Evolutionary conservation across 768 basidiomycete species (phyloP), one percentile per base, ranked within the genome.

Genomic region (Terana coerulea): DNA sequence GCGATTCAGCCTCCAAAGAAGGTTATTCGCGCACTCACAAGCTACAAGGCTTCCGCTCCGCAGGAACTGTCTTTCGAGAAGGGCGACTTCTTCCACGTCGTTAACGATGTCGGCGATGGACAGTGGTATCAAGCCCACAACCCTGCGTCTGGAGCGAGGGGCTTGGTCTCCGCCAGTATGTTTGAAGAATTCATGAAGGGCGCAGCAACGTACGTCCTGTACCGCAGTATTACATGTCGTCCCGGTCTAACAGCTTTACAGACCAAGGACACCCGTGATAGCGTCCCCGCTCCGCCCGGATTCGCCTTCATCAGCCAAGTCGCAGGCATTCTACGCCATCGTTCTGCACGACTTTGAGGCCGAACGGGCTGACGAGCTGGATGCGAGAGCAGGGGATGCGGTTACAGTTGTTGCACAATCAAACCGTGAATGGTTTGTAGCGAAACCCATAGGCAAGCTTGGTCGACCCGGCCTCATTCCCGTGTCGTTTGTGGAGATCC

Each of bases 361-460:
- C n/a, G 97, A 99, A 68, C 81, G 97, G 39, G 80, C 91, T 3
- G 97, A 99, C 65, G 97, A 99, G 64, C 83, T 99, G 40, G 95
- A 95, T 54, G 95, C 95, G 1, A 93, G 88, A 62, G 81, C 86
- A 0, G 95, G 95, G 30, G 97, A 99, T 62, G 79, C 91, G 7
- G 91, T 99, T 64, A 89, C 95, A 15, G 92, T 99, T 54, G 97
- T 98, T 51, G 97, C 97, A 0, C 97, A 98, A 68, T 98, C 95
- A n/a, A 99, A 98, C 64, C 91, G 93, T 57, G 97, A 99, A 68
- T 99, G 97, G 97, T 98, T 98, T 68, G 97, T 99, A 42, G 97
- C 97, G 24, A 99, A 99, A 70, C 93, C 95, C 11, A 99, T 99
- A 61, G 93, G 94, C 34, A 79, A 83, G 49, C 80, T 99, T 17